Conservation (phyloP, 2,329 filamentous ascomycete genomes). For the Microcyclospora tardicrescens region DNA sequence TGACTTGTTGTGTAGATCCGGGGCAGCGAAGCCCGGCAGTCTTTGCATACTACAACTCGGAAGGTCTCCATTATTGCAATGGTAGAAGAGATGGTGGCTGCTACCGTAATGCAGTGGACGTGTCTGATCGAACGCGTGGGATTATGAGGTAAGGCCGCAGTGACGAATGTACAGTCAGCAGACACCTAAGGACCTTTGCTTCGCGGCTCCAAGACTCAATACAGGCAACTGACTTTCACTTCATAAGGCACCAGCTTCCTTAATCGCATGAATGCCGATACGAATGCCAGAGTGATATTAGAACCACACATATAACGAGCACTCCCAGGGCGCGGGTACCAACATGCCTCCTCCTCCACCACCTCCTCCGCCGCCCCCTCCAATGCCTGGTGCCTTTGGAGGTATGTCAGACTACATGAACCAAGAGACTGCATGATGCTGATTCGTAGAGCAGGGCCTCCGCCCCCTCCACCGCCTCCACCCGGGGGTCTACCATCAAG, state of each 20-base stretch:
- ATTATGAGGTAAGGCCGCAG: too few relatives aligned
- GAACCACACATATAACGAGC: background rate
- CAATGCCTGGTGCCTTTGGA: constrained; percentile 42
- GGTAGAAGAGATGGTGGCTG: background rate
- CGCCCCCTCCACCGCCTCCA: constrained; percentile 52
- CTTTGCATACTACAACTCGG: background rate
- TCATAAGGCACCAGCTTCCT: too few relatives aligned
- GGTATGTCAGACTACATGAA: constrained; percentile 20
- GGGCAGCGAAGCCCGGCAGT: background rate
- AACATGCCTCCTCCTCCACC: constrained; percentile 45
- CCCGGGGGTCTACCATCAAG: constrained; percentile 40
- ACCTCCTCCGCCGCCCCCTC: constrained; percentile 54
- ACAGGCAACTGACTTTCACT: too few relatives aligned
- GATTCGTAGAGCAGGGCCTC: constrained; percentile 33
- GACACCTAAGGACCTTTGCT: too few relatives aligned
- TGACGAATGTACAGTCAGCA: too few relatives aligned
- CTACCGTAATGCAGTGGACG: too few relatives aligned
- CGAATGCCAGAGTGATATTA: too few relatives aligned
- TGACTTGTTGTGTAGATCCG: background rate
- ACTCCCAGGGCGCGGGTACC: background rate
- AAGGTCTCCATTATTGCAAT: background rate
- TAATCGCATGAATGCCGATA: too few relatives aligned
- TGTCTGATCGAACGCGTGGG: too few relatives aligned
- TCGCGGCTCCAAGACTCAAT: too few relatives aligned
- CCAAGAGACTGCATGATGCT: too few relatives aligned